Evolutionary conservation across 441 rosid genomes (phyloP), one percentile per base, ranked within the genome.

Genomic region (Eruca vesicaria): DNA sequence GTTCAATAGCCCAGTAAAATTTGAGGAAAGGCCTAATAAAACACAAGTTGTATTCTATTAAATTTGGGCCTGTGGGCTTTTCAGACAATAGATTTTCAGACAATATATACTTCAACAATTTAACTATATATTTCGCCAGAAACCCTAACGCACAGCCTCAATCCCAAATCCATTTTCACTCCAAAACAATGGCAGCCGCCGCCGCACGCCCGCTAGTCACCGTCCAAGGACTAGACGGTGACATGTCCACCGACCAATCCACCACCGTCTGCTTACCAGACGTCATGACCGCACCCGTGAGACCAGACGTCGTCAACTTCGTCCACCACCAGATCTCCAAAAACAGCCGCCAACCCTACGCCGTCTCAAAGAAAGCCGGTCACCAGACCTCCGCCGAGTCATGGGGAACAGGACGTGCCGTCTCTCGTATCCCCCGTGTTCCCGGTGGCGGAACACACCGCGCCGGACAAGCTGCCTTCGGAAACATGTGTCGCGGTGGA

Each of bases 401-500:
- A 0, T 93, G 98, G 97, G 98, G 78, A 12, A 92, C 97, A 0
- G 97, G 97, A 3, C 89, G 97, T 2, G 97, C 96, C 1, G 97
- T 92, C 0, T 91, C 97, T 0, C 95, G 97, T 87, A 91, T 91
- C 62, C 97, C 97, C 11, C 93, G 97, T 71, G 97, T 92, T 38
- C 89, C 97, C 0, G 97, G 97, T 0, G 97, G 97, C 12, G 97
- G 97, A 7, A 92, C 97, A 19, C 97, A 92, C 89, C 89, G 97
- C 3, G 97, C 97, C 1, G 97, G 97, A 9, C 97, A 92, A 85
- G 98, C 91, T 0, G 98, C 98, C n/a, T 93, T 88, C 60, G 98
- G 98, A 10, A 93, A 93, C 88, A 93, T 93, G 98, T 93, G 98
- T 68, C 93, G 98, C 0, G 98, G 98, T 14, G 98, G 98, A 0